Base-by-base conservation (phyloP, 2,329 filamentous ascomycete species). In the Zymoseptoria crescenta region DNA sequence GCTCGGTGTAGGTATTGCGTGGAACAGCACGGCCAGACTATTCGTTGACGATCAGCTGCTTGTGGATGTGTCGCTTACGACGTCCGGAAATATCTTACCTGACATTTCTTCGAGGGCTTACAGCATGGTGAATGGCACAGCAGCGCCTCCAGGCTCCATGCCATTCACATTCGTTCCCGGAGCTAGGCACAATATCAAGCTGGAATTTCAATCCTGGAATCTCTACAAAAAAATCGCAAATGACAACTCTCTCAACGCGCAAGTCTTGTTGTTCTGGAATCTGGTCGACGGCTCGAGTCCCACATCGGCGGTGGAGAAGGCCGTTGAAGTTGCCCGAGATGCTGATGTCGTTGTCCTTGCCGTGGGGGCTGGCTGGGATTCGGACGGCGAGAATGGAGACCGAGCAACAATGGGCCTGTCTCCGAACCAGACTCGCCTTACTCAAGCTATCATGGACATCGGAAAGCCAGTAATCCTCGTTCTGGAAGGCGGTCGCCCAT, bases 241-340 rank as follows among this genome's bases (percentile, higher is more conserved):
- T 27, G 27, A 29, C 7, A 60, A 61, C 50, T 61, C 59, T 24
- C 57, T 63, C 50, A 63, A 63, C 45, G 59, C 62, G 3, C 49
- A 63, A 57, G 35, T 63, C 35, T 10, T 60, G 9, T 57, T 63
- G 29, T 63, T 63, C 56, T 63, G 62, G 62, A 63, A 63, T 51
- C 57, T 63, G 27, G 62, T 61, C 30, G 35, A 41, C 5, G 16
- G 35, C 10, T 59, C 60, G 10, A 55, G 57, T 24, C 21, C 56
- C 4, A 49, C 57, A 13, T 52, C 21, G 13, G 62, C 62, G 9
- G 21, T 63, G 16, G 30, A 45, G 8, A 58, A 63, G 57, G 61
- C 61, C 6, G 20, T 62, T 4, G 45, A 28, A 19, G 9, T 59
- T 13, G 59, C 59, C 21, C 20, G 48, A 24, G 21, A 41, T 19